phyloP scores from a whole-genome alignment of 2,329 filamentous ascomycete species.

The Fusarium oxysporum region DNA sequence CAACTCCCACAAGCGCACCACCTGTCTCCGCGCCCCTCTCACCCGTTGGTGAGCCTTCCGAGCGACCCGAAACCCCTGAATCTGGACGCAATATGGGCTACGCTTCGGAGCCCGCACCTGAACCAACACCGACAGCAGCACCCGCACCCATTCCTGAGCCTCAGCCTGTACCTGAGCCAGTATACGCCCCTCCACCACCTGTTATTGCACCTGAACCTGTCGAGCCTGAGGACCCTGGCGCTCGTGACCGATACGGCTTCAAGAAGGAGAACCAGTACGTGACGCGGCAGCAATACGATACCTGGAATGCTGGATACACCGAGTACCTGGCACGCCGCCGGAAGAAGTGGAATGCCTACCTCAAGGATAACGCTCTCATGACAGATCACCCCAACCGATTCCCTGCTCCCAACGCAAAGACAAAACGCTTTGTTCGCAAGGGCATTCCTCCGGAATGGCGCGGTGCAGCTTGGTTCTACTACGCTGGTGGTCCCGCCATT shows the following conservation, averaged over 20 bases:
- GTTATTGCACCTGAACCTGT: conserved; percentile 44
- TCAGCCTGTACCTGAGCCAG: conserved; percentile 19
- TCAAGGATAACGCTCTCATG: conserved; percentile 80
- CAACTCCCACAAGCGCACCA: conserved; percentile 8
- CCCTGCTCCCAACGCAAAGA: conserved; percentile 81
- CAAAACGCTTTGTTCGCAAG: conserved; percentile 91
- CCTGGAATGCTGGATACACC: conserved; percentile 81
- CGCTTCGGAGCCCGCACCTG: conserved; percentile 19
- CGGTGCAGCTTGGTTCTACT: conserved; percentile 97
- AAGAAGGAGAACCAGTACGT: conserved; percentile 87
- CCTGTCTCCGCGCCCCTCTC: conserved; percentile 32
- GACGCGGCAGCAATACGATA: conserved; percentile 80
- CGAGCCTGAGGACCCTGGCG: conserved; percentile 61
- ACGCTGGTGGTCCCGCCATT: conserved; percentile 86
- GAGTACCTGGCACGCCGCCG: conserved; percentile 79
- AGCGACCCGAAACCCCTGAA: conserved; percentile 34
- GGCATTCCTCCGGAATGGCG: conserved; percentile 94
- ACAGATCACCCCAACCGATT: conserved; percentile 80
- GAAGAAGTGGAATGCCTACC: conserved; percentile 83
- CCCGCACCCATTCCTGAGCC: conserved; percentile 45
- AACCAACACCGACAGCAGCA: conserved; percentile 37
- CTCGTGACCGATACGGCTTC: conserved; percentile 89
- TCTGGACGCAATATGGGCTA: conserved; percentile 16
- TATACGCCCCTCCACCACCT: conserved; percentile 41
- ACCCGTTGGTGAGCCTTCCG: conserved; percentile 16